phyloP scores from a whole-genome alignment of 2,329 filamentous ascomycete species.

The Xylogone sp. region DNA sequence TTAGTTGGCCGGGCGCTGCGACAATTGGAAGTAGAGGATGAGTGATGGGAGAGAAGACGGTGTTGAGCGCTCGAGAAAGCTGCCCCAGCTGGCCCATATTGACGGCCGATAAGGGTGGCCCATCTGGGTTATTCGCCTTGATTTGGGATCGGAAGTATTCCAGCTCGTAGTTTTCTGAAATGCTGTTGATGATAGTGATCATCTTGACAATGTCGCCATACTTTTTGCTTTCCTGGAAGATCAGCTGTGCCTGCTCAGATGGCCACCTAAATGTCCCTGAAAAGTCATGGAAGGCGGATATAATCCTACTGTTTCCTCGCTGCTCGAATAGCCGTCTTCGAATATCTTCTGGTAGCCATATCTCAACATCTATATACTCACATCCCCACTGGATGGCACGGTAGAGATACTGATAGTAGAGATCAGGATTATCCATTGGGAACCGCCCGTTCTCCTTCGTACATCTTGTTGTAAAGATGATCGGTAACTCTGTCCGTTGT shows the following conservation, averaged over 20 bases:
- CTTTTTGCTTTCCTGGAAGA: slow-evolving; percentile 68
- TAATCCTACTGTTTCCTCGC: slow-evolving; percentile 77
- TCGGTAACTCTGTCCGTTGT: slow-evolving; percentile 81
- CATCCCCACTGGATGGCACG: slow-evolving; percentile 85
- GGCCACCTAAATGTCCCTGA: slow-evolving; percentile 83
- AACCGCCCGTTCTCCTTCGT: slow-evolving; percentile 79
- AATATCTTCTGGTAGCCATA: slow-evolving; percentile 80
- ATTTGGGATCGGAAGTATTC: slow-evolving; percentile 84
- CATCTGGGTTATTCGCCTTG: slow-evolving; percentile 61
- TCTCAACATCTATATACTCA: slow-evolving; percentile 85
- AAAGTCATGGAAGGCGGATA: slow-evolving; percentile 91
- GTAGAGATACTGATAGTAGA: slow-evolving; percentile 78
- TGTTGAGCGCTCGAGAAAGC: slow-evolving; percentile 78
- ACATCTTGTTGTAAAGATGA: slow-evolving; percentile 84
- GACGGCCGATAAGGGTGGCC: slow-evolving; percentile 74
- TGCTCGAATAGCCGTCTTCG: slow-evolving; percentile 62
- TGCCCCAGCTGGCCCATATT: slow-evolving; percentile 89
- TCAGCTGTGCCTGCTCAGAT: slow-evolving; percentile 63
- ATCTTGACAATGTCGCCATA: slow-evolving; percentile 89
- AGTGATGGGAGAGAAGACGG: slow-evolving; percentile 83
- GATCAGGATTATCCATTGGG: slow-evolving; percentile 71
- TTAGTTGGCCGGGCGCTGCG: slow-evolving; percentile 81
- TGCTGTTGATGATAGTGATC: slow-evolving; percentile 77
- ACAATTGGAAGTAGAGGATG: slow-evolving; percentile 81
- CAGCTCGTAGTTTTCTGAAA: slow-evolving; percentile 85